Conservation (phyloP, 352 stramenopile species). For the Pythium brassicae region DNA sequence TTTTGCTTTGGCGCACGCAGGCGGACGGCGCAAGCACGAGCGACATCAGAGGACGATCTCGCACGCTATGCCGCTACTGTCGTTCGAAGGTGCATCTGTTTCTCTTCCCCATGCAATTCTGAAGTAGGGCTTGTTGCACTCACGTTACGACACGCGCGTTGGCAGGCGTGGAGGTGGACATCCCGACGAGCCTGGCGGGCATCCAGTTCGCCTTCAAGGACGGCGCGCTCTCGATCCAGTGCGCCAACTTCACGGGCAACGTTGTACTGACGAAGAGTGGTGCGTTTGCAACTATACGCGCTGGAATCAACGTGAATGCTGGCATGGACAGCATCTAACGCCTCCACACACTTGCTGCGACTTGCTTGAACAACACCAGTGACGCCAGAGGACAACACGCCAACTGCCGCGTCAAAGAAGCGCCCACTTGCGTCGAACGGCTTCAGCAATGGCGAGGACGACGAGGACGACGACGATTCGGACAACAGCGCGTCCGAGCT, state of each 20-base stretch:
- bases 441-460: conserved; percentile 27
- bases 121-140: not conserved
- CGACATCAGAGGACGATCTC: not conserved
- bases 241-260: conserved; percentile 64
- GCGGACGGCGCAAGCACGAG: not conserved
- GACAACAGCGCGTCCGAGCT: conserved; percentile 18
- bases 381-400: too few relatives aligned
- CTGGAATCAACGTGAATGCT: not conserved
- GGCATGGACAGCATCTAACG: not conserved
- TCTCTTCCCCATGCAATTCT: not conserved
- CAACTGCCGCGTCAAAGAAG: conserved; percentile 33
- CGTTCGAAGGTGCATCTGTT: conserved; percentile 47
- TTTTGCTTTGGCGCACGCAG: not conserved
- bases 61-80: conserved; percentile 56
- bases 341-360: not conserved
- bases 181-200: conserved; percentile 48
- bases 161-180: conserved; percentile 65
- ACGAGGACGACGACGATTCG: conserved; percentile 27
- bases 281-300: conserved; percentile 6
- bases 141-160: not conserved
- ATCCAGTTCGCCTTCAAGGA: conserved; percentile 63
- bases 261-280: conserved; percentile 60
- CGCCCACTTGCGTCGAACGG: conserved; percentile 37
- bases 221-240: conserved; percentile 64
- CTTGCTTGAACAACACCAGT: not conserved